phyloP scores from a whole-genome alignment of 768 basidiomycete genomes.

The Termitomyces eurrhizus region DNA sequence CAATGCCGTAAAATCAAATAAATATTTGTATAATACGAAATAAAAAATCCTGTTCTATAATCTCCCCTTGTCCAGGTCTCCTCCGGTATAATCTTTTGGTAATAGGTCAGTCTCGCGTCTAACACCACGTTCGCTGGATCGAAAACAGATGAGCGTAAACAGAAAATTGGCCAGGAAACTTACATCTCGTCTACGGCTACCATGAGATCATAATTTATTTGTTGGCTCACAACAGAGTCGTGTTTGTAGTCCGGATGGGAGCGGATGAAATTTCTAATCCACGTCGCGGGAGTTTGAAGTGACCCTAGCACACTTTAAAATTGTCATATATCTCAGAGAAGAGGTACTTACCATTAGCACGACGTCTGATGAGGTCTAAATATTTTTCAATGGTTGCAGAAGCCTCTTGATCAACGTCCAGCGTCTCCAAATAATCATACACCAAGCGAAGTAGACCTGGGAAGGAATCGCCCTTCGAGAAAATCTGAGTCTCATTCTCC shows the following conservation, averaged over 20 bases:
- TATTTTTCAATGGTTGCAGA: constrained; percentile 68
- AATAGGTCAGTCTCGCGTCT: constrained; percentile 58
- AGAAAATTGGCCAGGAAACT: constrained; percentile 27
- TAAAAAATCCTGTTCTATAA: constrained; percentile 21
- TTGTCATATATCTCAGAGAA: constrained; percentile 1
- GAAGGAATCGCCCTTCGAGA: constrained; percentile 54
- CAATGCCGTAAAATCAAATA: constrained; percentile 15
- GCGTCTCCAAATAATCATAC: constrained; percentile 78
- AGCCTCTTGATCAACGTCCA: constrained; percentile 68
- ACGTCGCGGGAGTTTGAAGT: constrained; percentile 82
- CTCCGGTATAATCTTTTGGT: constrained; percentile 54
- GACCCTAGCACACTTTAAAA: constrained; percentile 47
- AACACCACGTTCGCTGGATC: constrained; percentile 61
- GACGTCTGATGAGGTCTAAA: constrained; percentile 68
- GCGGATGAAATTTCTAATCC: constrained; percentile 91
- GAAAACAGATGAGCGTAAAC: constrained; percentile 1
- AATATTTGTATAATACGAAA: constrained; percentile 1
- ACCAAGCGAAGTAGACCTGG: constrained; percentile 82
- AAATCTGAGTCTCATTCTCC: neutral
- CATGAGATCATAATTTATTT: constrained; percentile 93
- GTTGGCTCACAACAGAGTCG: constrained; percentile 88
- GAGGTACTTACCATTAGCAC: constrained; percentile 69
- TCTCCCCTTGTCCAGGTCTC: constrained; percentile 40
- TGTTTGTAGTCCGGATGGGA: constrained; percentile 88
- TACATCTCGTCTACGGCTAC: constrained; percentile 90